Base-by-base conservation (phyloP, 108 stramenopile genomes). In the Chaetoceros muelleri region DNA sequence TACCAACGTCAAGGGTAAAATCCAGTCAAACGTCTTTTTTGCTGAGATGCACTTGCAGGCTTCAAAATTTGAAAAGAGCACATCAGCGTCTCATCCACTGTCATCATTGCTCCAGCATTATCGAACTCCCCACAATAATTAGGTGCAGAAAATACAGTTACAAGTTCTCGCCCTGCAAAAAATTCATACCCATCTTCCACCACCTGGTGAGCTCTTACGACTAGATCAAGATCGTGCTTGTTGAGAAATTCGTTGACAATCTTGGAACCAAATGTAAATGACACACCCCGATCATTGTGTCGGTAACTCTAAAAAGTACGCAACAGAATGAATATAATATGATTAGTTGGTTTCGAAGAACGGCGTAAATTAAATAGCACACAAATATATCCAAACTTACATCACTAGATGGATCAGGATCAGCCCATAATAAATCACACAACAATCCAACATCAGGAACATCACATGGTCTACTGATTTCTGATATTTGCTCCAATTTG, bases 41-140 rank as follows among this genome's bases (percentile, higher is more conserved):
- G 40, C 22, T 49, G 48, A 17, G 7, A 5, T 2, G 18, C 21
- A 3, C 19, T 57, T 22, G 92, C 92, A 2, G 94, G 94, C 78
- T 95, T 93, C 52, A 93, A 64, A 64, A 95, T 95, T 69, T 95
- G 93, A 49, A 95, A 95, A 44, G 80, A 82, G 62, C 93, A 95
- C 93, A 95, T 93, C 47, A 95, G 81, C 0, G 90, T 92, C 47
- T 93, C 93, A 62, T 95, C 93, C 30, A 95, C 93, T 64, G 80
- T 84, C 93, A 95, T 95, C 93, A 95, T 95, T n/a, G 90, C 93
- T 27, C 93, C 93, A 5, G 93, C 93, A 55, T 94, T 94, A 52
- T 92, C 84, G 50, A 91, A 91, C 68, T 91, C 89, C 21, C 89
- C 89, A 53, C 89, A 91, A 59, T 91, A 91, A 69, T 91, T 91